Percentiles rank a stretch among this genome's conserved stretches.
Evolutionary conservation across 2,329 filamentous ascomycete species (phyloP).

Genomic region (Neofusicoccum ribis): DNA sequence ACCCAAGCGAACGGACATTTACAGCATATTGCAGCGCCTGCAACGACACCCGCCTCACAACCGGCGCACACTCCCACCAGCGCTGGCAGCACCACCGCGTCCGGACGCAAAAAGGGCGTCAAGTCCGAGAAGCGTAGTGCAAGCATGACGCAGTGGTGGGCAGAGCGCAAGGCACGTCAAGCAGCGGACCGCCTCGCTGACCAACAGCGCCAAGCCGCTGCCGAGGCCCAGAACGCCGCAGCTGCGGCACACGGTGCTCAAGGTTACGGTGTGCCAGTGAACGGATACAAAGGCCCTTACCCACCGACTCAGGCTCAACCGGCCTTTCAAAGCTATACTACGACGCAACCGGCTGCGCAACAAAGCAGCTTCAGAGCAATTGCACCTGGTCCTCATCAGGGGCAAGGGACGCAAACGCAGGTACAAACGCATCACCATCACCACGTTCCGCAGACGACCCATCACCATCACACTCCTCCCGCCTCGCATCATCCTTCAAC

Average conservation of each 20-base stretch:
- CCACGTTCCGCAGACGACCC: conserved; percentile 9
- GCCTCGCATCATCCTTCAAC: conserved; percentile 3
- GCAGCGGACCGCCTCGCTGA: conserved; percentile 31
- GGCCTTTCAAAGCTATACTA: background rate
- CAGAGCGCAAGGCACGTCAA: conserved; percentile 41
- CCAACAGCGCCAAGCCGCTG: conserved; percentile 15
- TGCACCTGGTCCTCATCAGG: conserved; percentile 15
- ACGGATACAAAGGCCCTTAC: conserved; percentile 12
- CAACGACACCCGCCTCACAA: conserved; percentile 22
- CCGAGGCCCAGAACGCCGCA: conserved; percentile 2
- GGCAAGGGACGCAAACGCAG: background rate
- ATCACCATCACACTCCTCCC: background rate
- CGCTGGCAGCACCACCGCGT: conserved; percentile 15
- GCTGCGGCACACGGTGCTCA: background rate
- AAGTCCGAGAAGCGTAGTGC: conserved; percentile 47
- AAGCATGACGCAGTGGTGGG: conserved; percentile 50
- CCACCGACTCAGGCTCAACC: conserved; percentile 13
- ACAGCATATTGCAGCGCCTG: conserved; percentile 31
- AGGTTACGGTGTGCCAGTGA: conserved; percentile 2
- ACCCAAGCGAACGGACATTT: conserved; percentile 32
- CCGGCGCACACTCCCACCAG: conserved; percentile 27
- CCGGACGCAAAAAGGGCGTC: conserved; percentile 27
- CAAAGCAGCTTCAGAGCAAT: conserved; percentile 13
- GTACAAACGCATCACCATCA: conserved; percentile 17
- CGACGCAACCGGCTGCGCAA: background rate